Evolutionary conservation across 129 eudicot species (phyloP).

Genomic region (Helichrysum umbraculigerum): DNA sequence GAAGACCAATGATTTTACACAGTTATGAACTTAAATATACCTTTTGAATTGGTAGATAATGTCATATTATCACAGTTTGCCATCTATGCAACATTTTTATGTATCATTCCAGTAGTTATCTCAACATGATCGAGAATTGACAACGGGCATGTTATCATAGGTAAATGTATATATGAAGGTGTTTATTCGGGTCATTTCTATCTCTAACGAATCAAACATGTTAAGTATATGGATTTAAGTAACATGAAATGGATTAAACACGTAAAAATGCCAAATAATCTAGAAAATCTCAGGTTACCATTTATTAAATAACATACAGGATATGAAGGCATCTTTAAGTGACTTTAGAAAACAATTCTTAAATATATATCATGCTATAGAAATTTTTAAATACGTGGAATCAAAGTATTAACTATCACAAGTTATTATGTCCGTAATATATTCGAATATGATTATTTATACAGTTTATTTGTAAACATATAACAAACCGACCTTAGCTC

Average conservation of each 20-base stretch:
- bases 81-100: neutral
- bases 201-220: neutral
- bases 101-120: neutral
- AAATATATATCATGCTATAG: neutral
- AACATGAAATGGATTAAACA: neutral
- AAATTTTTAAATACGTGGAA: neutral
- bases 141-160: too few species aligned
- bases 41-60: neutral
- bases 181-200: neutral
- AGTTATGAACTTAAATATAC: neutral
- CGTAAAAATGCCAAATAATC: too few species aligned
- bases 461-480: too few species aligned
- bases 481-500: constrained; percentile 61
- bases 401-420: neutral
- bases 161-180: neutral
- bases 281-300: too few species aligned
- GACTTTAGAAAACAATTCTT: neutral
- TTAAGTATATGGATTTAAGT: too few species aligned
- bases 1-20: neutral
- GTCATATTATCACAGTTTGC: neutral
- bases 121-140: too few species aligned
- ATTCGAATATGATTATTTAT: too few species aligned
- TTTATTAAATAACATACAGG: neutral
- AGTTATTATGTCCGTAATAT: constrained; percentile 3
- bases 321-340: neutral